Base-by-base conservation (phyloP, 2,329 filamentous ascomycete genomes). In the Daldinia eschscholtzii region DNA sequence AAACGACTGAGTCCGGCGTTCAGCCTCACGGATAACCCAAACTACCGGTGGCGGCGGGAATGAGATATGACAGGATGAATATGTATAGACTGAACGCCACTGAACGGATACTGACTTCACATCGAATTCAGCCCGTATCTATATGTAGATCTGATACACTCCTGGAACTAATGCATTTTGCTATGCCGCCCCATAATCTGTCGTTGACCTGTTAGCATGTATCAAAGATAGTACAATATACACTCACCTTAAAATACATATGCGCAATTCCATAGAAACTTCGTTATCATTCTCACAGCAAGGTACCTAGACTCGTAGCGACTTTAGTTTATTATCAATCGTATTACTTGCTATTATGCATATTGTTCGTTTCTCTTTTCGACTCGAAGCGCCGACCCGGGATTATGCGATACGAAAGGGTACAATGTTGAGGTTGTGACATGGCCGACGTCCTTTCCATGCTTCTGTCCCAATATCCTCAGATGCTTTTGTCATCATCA, bases 401-500 rank as follows among this genome's bases (percentile, higher is more conserved):
- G 63, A 9, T 68, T 68, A 68, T 70, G 52, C 61, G 60, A 68
- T 57, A 71, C 48, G 62, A 68, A 57, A 66, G 60, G 65, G 58
- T 58, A 61, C 56, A 58, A 65, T 55, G 33, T 65, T 63, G 61
- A 68, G 68, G 65, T 7, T 42, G 23, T 59, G 55, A 61, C 65
- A 66, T 64, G 68, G 61, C 35, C 23, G 66, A 61, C 50, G 58
- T 63, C 61, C 61, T 55, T 55, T 61, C 61, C 65, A 68, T 70
- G 68, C 57, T 60, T 44, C 35, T 39, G 35, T 66, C 57, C 65
- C 61, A 41, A 65, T 23, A 69, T 72, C 65, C 70, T 72, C 53
- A 69, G 61, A 76, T 75, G 71, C 68, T 41, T 18, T 57, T 73
- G 59, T 69, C 65, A 63, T 73, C 74, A 66, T 75, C 73, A 70